Base-by-base conservation (phyloP, 73 alveolate genomes). In the Breviolum minutum region DNA sequence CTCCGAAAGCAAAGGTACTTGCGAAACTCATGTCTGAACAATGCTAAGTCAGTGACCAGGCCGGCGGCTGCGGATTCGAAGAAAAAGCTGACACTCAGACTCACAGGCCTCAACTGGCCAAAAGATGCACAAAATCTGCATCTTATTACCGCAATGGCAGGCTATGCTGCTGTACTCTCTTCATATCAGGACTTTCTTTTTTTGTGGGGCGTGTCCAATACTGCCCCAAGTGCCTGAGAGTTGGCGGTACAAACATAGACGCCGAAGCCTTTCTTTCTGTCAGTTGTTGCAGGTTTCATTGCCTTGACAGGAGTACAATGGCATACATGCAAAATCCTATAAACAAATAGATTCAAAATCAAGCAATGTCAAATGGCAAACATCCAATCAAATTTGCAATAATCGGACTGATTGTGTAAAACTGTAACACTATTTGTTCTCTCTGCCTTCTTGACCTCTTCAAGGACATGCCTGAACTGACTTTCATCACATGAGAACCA, bases 71-170 rank as follows among this genome's bases (percentile, higher is more conserved):
- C 13, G 86, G 27, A 77, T 77, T n/a, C 86, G 86, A 77, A 77
- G 86, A 29, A 77, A 77, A 77, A 77, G 86, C 62, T 77, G 86
- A 29, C 86, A 77, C 62, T 77, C 86, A 77, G 86, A 77, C 11
- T 77, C 32, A 62, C 86, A 77, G 26, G 86, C 86, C 86, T 77
- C 63, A 40, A 40, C 54, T 40, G 54, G 54, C 54, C 54, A 40
- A 40, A 40, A 40, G 54, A 40, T 40, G 62, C 63, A 12, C 32
- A 12, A 22, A 77, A n/a, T 20, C 12, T n/a, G 86, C 14, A n/a
- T 22, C 14, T 30, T 20, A 29, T n/a, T 6, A 62, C 7, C 14
- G 11, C 86, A 12, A 29, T 5, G 62, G 40, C 5, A 20, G 86
- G 82, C 24, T 12, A 40, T 26, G 54, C 82, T 73, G 82, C 12